phyloP scores from a whole-genome alignment of 768 basidiomycete genomes.

The Erythrobasidium yunnanense region DNA sequence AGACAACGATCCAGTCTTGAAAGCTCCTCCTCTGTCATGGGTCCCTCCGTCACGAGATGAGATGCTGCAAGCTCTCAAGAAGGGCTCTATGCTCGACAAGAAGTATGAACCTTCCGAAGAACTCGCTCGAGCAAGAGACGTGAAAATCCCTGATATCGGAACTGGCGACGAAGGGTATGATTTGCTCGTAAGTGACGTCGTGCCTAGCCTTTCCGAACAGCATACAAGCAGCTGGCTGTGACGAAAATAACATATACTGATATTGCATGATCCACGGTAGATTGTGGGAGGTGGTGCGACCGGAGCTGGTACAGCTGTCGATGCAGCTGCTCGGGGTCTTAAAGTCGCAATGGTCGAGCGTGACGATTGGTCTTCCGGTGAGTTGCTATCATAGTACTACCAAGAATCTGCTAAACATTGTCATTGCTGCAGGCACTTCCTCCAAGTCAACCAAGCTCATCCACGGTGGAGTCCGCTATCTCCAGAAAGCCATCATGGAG shows the following conservation, averaged over 20 bases:
- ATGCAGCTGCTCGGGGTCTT: conserved; percentile 81
- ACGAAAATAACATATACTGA: no score
- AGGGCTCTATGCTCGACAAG: conserved; percentile 5
- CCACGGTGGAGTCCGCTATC: conserved; percentile 92
- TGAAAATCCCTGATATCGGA: not conserved
- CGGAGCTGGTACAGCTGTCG: conserved; percentile 89
- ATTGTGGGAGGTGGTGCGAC: conserved; percentile 92
- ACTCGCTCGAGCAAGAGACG: conserved; percentile 10
- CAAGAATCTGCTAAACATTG: not conserved
- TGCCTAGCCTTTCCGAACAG: conserved; percentile 26
- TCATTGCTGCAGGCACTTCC: conserved; percentile 58
- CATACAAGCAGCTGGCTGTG: no score
- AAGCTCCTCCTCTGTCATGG: conserved; percentile 16
- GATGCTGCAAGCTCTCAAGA: conserved; percentile 27
- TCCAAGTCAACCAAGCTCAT: conserved; percentile 97
- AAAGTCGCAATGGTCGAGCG: conserved; percentile 87
- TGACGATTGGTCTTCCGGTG: conserved; percentile 81
- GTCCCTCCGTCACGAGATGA: conserved; percentile 24
- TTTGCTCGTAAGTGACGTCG: conserved; percentile 17
- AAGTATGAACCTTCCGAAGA: conserved; percentile 21
- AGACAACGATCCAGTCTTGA: conserved; percentile 19
- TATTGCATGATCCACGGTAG: no score
- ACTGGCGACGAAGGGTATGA: conserved; percentile 26
- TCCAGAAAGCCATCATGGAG: conserved; percentile 91
- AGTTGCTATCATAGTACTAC: conserved; percentile 30